Evolutionary conservation across 371 early-diverging fungal species (phyloP).

Genomic region (Mucor plumbeus): DNA sequence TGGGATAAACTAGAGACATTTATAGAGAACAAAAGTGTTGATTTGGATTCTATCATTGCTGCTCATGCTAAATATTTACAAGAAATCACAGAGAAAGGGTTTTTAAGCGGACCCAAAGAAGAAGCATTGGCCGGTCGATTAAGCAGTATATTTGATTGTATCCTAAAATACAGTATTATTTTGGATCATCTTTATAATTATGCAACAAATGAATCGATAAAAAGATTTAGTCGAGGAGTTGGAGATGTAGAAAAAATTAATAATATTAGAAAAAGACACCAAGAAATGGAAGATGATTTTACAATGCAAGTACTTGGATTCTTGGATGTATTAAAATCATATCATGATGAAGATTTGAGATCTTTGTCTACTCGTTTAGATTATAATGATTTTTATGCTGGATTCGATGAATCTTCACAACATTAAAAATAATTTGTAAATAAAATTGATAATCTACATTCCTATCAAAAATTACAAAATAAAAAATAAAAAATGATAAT

Average conservation of each 20-base stretch:
- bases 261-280: slow-evolving; percentile 41
- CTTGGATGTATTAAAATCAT: slow-evolving; percentile 63
- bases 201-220: slow-evolving; percentile 18
- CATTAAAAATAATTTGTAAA: not conserved
- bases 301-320: slow-evolving; percentile 43
- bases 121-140: slow-evolving; percentile 41
- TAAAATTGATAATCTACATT: not conserved
- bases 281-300: slow-evolving; percentile 30
- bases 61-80: slow-evolving; percentile 71
- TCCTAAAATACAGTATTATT: slow-evolving; percentile 38
- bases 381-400: slow-evolving; percentile 77
- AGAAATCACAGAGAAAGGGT: slow-evolving; percentile 68
- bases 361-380: slow-evolving; percentile 74
- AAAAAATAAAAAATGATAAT: no score
- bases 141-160: slow-evolving; percentile 42
- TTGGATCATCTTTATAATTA: slow-evolving; percentile 41
- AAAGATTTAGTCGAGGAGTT: not conserved
- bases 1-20: slow-evolving; percentile 81
- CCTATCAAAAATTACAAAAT: no score
- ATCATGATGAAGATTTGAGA: slow-evolving; percentile 73
- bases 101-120: slow-evolving; percentile 52
- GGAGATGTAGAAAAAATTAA: slow-evolving; percentile 27
- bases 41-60: slow-evolving; percentile 74
- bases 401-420: slow-evolving; percentile 8
- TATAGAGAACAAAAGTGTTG: slow-evolving; percentile 65